Percentiles rank a stretch among this genome's conserved stretches.
Conservation (phyloP, 2,329 filamentous ascomycete species). For the Knoxdaviesia proteae region DNA sequence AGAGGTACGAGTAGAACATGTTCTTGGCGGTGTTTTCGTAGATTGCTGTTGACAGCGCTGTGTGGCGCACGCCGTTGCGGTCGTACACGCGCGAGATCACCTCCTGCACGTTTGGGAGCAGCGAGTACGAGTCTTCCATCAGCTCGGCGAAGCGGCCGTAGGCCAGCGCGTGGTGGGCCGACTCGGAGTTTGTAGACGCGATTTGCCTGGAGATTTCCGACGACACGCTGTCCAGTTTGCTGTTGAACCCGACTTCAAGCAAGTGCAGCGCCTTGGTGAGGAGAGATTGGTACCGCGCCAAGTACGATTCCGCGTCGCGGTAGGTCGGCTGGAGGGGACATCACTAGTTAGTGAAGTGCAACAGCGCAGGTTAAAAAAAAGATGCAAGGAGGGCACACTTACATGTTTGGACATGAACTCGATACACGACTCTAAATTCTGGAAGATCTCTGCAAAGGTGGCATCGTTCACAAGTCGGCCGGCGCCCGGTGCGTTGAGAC, state of each 20-base stretch:
- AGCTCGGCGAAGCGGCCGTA: slow-evolving; percentile 40
- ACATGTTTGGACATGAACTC: slow-evolving; percentile 82
- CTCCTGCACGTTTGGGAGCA: slow-evolving; percentile 34
- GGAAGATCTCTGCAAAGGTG: slow-evolving; percentile 73
- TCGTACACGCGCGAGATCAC: slow-evolving; percentile 31
- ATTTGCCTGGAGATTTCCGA: slow-evolving; percentile 34
- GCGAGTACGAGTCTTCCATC: slow-evolving; percentile 31
- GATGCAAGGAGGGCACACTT: slow-evolving; percentile 12
- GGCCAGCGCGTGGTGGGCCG: slow-evolving; percentile 35
- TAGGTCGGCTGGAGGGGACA: slow-evolving; percentile 41
- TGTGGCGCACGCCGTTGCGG: slow-evolving; percentile 24
- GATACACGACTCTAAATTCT: slow-evolving; percentile 73
- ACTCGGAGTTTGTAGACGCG: slow-evolving; percentile 32
- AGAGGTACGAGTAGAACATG: slow-evolving; percentile 31
- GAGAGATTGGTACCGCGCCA: slow-evolving; percentile 68
- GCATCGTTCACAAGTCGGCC: slow-evolving; percentile 66
- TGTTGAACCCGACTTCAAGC: slow-evolving; percentile 34
- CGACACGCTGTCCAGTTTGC: slow-evolving; percentile 29
- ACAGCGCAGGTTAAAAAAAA: background rate
- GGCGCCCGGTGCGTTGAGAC: slow-evolving; percentile 80
- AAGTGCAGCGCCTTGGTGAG: slow-evolving; percentile 46
- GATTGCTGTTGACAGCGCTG: slow-evolving; percentile 20
- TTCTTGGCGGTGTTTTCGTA: slow-evolving; percentile 32
- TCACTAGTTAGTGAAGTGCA: slow-evolving; percentile 5
- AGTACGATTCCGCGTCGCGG: slow-evolving; percentile 70